Percentiles rank a stretch among this genome's conserved stretches.
Conservation (phyloP, 2,329 filamentous ascomycete genomes). For the Cercospora sesami region DNA sequence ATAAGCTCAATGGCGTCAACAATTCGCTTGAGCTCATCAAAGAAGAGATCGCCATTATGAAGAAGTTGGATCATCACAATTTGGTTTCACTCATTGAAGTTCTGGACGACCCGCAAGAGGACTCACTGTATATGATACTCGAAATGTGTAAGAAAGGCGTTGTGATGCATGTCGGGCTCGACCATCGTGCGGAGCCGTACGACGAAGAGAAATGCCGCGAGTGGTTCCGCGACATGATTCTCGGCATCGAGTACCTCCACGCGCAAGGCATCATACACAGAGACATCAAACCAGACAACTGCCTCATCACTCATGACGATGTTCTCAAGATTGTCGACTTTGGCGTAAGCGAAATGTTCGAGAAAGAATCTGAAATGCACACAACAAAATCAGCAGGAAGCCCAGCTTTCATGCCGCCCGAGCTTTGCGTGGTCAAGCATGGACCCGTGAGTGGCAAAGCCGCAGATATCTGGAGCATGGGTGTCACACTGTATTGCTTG, state of each 20-base stretch:
- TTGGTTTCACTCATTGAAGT: constrained; percentile 93
- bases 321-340: constrained; percentile 98
- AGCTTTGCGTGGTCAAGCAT: constrained; percentile 83
- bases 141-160: constrained; percentile 99
- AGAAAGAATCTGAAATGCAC: constrained; percentile 82
- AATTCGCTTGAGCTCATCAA: constrained; percentile 83
- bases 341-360: constrained; percentile 98
- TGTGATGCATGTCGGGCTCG: constrained; percentile 92
- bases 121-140: constrained; percentile 96
- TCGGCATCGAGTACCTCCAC: constrained; percentile 95
- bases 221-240: constrained; percentile 92
- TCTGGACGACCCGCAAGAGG: constrained; percentile 89
- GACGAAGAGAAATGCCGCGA: constrained; percentile 76
- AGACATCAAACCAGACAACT: constrained; percentile 97
- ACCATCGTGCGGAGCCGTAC: constrained; percentile 79
- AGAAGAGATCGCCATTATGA: constrained; percentile 98
- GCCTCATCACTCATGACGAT: constrained; percentile 83
- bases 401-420: constrained; percentile 89
- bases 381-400: constrained; percentile 92
- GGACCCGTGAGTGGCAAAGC: constrained; percentile 84
- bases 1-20: constrained; percentile 55
- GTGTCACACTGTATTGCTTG: constrained; percentile 88
- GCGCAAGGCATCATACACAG: constrained; percentile 92
- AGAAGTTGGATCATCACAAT: constrained; percentile 93
- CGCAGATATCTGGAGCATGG: constrained; percentile 98